A percentile compares a stretch with the other conserved stretches of the same genome.
These are phyloP conservation scores for Cryptomeria japonica DNA, from an alignment of 75 land plant genomes.

Conservation along the genomic window DNA sequence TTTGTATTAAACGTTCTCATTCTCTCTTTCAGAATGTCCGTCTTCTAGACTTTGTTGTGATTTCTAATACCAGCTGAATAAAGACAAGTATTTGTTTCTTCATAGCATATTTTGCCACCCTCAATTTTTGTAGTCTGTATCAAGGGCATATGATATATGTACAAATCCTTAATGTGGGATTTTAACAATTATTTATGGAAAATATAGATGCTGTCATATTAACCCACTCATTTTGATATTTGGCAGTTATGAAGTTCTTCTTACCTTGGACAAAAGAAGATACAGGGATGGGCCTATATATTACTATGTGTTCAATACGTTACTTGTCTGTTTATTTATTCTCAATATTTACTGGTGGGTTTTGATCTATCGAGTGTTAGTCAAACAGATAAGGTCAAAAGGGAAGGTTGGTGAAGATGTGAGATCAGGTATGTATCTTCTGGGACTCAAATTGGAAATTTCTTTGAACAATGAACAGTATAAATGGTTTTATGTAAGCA, in stretches of 20 bases:
- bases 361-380: slow-evolving; percentile 37
- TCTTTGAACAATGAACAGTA: not conserved
- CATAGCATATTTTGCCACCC: not conserved
- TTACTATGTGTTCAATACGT: slow-evolving; percentile 29
- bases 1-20: no score
- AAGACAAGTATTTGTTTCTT: not conserved
- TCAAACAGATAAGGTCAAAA: slow-evolving; percentile 23
- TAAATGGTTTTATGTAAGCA: not conserved
- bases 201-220: not conserved
- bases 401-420: slow-evolving; percentile 37
- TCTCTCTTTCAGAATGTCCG: not conserved
- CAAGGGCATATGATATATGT: not conserved
- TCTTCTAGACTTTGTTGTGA: not conserved
- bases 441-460: not conserved
- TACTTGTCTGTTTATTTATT: slow-evolving; percentile 30
- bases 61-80: not conserved
- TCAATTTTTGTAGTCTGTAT: not conserved
- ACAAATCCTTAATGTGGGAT: not conserved
- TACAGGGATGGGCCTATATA: slow-evolving; percentile 21
- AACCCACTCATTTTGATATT: not conserved
- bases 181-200: not conserved
- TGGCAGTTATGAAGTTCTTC: slow-evolving; percentile 30
- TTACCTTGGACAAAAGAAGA: slow-evolving; percentile 14
- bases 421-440: slow-evolving; percentile 30
- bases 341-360: slow-evolving; percentile 44